These are phyloP conservation scores for Monotropa hypopitys DNA, from an alignment of 179 eudicot genomes.

Conservation along the genomic window DNA sequence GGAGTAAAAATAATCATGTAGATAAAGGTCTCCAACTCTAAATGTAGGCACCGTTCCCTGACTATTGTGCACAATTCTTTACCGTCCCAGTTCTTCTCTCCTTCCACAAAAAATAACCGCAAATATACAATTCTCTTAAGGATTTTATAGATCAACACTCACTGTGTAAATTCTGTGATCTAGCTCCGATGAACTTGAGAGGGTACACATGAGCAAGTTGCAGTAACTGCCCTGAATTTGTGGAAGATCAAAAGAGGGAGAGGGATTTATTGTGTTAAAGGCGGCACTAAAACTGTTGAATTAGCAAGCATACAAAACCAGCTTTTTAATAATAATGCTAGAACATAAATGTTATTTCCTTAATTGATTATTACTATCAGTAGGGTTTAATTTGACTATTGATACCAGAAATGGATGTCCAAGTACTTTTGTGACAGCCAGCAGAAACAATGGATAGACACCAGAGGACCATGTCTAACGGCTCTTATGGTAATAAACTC, in stretches of 20 bases:
- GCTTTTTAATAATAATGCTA: background rate
- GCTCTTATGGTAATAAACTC: background rate
- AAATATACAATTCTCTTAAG: background rate
- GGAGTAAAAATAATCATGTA: background rate
- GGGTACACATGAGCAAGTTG: background rate
- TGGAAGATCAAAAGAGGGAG: background rate
- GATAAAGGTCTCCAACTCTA: background rate
- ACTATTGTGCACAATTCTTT: background rate
- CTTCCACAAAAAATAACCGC: background rate
- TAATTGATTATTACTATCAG: constrained; percentile 1
- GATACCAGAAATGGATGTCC: background rate
- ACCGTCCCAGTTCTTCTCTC: background rate
- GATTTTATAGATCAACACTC: background rate
- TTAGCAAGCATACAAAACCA: background rate
- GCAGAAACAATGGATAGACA: background rate
- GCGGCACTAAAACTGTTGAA: background rate
- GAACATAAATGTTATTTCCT: background rate
- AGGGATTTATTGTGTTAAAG: background rate
- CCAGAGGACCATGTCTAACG: background rate
- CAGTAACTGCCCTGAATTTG: background rate
- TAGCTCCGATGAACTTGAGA: background rate
- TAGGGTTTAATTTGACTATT: background rate
- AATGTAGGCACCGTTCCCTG: background rate
- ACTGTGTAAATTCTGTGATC: background rate
- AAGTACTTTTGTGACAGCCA: background rate